Base-by-base conservation (phyloP, 148 eudicot genomes). In the Chenopodium formosanum region DNA sequence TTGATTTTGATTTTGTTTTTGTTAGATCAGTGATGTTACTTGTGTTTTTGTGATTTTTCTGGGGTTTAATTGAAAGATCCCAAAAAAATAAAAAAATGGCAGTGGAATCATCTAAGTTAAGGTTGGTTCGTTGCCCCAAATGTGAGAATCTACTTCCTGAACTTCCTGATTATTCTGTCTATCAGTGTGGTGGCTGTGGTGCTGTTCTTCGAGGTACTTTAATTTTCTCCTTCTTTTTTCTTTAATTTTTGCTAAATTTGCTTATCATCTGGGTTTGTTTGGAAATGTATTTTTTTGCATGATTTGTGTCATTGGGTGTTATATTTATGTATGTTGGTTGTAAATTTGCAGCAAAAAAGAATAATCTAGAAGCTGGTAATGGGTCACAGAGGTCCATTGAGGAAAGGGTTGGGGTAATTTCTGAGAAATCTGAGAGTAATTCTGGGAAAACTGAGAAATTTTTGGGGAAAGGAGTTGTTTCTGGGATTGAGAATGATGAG, bases 131-230 rank as follows among this genome's bases (percentile, higher is more conserved):
- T 53, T 96, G 99, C 82, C 99, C 98, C 16, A 91, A 89, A 69
- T 96, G 98, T 82, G 89, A 89, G 68, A 92, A 91, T 76, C 83
- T 94, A 56, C 91, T 96, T 11, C 95, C 95, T 5, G 98, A 96
- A 86, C 87, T 89, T 46, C 89, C 90, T 17, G 93, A 91, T 85
- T 91, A 85, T 86, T 88, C 95, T 83, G 91, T 96, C 80, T 94
- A 94, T 83, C 91, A 89, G 84, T 94, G 99, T 85, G 95, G 95
- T 76, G 95, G 97, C 17, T 97, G 98, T 88, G 99, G 98, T 63
- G 90, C 97, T 87, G 90, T 97, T 87, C 92, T 92, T 70, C 63
- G 90, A 84, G 98, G 99, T 97, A 90, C 13, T 56, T 50, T 22
- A 53, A 69, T 76, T 44, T 77, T 66, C 31, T 14, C 25, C 44